Conservation (phyloP, 257 asterid genomes). For the Perilla frutescens region DNA sequence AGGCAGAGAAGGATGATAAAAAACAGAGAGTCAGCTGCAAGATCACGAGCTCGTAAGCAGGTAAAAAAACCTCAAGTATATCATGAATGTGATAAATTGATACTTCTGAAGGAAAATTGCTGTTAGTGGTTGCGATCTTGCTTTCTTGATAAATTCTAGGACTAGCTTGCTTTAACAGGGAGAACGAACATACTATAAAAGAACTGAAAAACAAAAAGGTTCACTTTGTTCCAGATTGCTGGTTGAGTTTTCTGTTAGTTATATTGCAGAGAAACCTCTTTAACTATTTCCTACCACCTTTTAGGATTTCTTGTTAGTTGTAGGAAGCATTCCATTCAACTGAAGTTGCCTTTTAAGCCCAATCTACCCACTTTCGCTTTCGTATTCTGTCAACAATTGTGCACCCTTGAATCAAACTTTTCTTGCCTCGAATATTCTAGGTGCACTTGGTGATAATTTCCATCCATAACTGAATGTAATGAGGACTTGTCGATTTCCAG, state of each 20-base stretch:
- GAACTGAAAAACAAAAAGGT: not conserved
- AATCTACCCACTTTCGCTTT: not conserved
- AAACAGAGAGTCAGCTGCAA: slow-evolving; percentile 94
- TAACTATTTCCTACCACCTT: too few relatives aligned
- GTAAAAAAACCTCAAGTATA: slow-evolving; percentile 41
- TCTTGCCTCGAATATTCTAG: not conserved
- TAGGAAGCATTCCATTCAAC: not conserved
- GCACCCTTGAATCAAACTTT: not conserved
- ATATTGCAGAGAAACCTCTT: not conserved
- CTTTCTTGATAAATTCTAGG: slow-evolving; percentile 1
- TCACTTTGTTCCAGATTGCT: not conserved
- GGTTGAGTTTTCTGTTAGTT: not conserved
- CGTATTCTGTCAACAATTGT: not conserved
- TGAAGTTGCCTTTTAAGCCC: not conserved
- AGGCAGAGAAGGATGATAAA: slow-evolving; percentile 98
- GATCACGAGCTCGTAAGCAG: slow-evolving; percentile 98
- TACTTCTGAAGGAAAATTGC: not conserved
- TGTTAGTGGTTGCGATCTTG: slow-evolving; percentile 3
- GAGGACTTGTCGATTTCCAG: not conserved
- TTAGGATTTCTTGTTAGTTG: not conserved
- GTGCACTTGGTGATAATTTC: not conserved
- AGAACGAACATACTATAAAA: not conserved
- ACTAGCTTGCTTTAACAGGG: slow-evolving; percentile 4
- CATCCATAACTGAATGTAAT: not conserved
- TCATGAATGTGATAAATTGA: not conserved